These are phyloP conservation scores for Diplotaxis tenuifolia DNA, from an alignment of 345 rosid species.

Conservation along the genomic window DNA sequence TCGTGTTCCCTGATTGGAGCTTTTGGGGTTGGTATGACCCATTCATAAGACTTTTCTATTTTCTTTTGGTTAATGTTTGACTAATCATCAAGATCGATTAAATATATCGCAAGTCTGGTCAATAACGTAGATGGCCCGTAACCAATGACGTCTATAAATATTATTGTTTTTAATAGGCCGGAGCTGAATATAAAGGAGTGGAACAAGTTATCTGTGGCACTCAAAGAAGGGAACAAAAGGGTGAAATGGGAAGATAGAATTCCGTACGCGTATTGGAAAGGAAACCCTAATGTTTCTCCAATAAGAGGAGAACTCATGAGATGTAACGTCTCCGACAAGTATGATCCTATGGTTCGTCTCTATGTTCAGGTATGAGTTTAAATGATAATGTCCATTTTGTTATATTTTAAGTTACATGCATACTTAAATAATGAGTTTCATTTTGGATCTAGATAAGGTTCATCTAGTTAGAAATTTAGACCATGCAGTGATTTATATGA, in stretches of 20 bases:
- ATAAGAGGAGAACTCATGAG: constrained; percentile 45
- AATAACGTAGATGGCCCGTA: neutral
- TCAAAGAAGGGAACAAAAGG: constrained; percentile 42
- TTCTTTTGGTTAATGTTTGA: neutral
- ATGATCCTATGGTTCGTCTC: constrained; percentile 44
- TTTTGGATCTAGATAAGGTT: neutral
- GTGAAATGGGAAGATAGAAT: constrained; percentile 53
- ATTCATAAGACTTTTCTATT: neutral
- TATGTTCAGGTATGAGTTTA: constrained; percentile 38
- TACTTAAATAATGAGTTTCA: neutral
- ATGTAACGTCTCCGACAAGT: constrained; percentile 43
- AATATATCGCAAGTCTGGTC: neutral
- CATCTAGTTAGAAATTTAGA: neutral
- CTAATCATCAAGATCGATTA: neutral
- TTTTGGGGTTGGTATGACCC: constrained; percentile 63
- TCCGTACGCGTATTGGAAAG: constrained; percentile 70
- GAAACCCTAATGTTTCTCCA: constrained; percentile 42
- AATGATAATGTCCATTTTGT: neutral
- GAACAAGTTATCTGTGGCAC: constrained; percentile 40
- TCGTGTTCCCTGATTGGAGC: constrained; percentile 64
- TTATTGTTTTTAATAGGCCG: constrained; percentile 38
- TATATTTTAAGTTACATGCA: neutral
- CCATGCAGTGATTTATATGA: neutral
- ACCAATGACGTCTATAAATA: neutral
- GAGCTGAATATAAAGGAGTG: constrained; percentile 68